phyloP scores from a whole-genome alignment of 306 rosid genomes.

The Potentilla sterilis region DNA sequence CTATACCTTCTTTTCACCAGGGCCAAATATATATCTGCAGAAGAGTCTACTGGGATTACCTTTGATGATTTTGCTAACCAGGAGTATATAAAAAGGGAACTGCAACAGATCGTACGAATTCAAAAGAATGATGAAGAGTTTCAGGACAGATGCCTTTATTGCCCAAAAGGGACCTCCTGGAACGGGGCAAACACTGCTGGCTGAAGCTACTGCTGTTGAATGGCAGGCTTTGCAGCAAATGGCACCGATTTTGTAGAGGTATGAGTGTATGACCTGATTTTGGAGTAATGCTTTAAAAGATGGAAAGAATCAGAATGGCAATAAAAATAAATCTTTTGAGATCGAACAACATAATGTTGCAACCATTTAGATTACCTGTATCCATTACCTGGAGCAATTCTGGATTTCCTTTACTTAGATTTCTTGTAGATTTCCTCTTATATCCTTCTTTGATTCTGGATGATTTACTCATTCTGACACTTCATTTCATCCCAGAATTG shows the following conservation, averaged over 20 bases:
- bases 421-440: not conserved
- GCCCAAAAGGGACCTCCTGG: slow-evolving; percentile 99
- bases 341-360: not conserved
- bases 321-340: not conserved
- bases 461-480: not conserved
- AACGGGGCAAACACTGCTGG: slow-evolving; percentile 94
- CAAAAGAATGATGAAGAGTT: slow-evolving; percentile 88
- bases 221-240: slow-evolving; percentile 97
- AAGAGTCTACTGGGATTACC: slow-evolving; percentile 92
- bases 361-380: not conserved
- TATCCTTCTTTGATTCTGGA: not conserved
- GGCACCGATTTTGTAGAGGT: slow-evolving; percentile 99
- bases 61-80: slow-evolving; percentile 99
- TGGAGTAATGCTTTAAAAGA: slow-evolving; percentile 18
- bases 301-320: not conserved
- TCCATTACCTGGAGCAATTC: slow-evolving; percentile 2
- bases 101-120: slow-evolving; percentile 91
- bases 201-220: slow-evolving; percentile 98
- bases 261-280: slow-evolving; percentile 28
- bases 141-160: slow-evolving; percentile 87
- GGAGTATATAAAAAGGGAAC: slow-evolving; percentile 94
- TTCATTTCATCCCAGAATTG: not conserved
- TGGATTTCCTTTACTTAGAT: not conserved
- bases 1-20: slow-evolving; percentile 50
- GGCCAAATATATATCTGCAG: slow-evolving; percentile 97